These are phyloP conservation scores for Fraxinus platypoda DNA, from an alignment of 305 asterid genomes.

Conservation along the genomic window DNA sequence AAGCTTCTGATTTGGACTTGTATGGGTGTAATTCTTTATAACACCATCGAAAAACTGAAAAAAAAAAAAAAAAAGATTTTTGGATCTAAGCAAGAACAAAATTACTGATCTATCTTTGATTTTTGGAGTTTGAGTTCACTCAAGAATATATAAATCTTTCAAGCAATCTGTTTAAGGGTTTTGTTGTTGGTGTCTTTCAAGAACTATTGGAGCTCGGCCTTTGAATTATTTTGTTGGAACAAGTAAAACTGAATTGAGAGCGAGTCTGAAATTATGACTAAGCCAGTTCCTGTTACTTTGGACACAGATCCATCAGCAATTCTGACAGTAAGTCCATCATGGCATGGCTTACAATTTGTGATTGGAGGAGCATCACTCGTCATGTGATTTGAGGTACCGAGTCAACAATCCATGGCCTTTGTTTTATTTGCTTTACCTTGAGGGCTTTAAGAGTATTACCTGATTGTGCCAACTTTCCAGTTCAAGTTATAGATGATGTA, in stretches of 20 bases:
- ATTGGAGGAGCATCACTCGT: neutral
- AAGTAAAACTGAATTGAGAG: neutral
- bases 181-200: slow-evolving; percentile 55
- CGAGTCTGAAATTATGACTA: neutral
- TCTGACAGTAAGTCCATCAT: neutral
- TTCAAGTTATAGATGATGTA: neutral
- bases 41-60: slow-evolving; percentile 70
- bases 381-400: neutral
- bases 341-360: neutral
- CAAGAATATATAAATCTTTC: slow-evolving; percentile 62
- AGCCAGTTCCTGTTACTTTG: neutral
- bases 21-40: slow-evolving; percentile 74
- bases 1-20: slow-evolving; percentile 58
- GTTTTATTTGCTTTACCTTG: neutral
- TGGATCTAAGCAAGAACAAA: slow-evolving; percentile 80
- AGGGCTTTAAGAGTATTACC: neutral
- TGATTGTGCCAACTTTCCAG: neutral
- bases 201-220: slow-evolving; percentile 44
- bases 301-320: neutral
- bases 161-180: slow-evolving; percentile 63
- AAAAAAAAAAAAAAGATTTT: slow-evolving; percentile 28
- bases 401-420: neutral
- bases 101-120: slow-evolving; percentile 71
- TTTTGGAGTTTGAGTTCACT: slow-evolving; percentile 86
- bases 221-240: neutral